A percentile compares a stretch with the other conserved stretches of the same genome.
phyloP scores from a whole-genome alignment of 192 early-diverging fungal genomes.

The Geranomyces michiganensis region DNA sequence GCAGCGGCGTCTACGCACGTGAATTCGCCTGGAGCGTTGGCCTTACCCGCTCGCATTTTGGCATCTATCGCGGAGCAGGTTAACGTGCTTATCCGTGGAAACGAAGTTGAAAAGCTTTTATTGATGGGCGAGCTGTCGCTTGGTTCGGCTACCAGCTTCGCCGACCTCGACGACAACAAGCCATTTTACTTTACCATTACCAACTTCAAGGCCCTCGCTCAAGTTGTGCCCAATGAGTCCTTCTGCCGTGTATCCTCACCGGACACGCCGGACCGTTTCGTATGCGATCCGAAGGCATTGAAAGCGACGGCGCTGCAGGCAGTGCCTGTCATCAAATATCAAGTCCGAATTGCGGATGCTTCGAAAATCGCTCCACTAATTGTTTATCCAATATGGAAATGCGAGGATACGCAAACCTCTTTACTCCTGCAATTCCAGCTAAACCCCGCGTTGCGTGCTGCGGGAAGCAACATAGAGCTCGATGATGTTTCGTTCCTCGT shows the following conservation, averaged over 20 bases:
- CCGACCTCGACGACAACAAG: background rate
- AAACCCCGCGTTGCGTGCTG: background rate
- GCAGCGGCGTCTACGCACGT: background rate
- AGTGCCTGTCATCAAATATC: constrained; percentile 45
- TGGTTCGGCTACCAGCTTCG: background rate
- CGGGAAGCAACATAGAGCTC: constrained; percentile 13
- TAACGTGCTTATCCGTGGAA: constrained; percentile 41
- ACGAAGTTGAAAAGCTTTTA: constrained; percentile 44
- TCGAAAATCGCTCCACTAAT: constrained; percentile 39
- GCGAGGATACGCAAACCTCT: constrained; percentile 38
- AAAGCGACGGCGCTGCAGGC: background rate
- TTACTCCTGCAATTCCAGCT: constrained; percentile 44
- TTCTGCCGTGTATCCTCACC: constrained; percentile 27
- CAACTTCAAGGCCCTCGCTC: constrained; percentile 31
- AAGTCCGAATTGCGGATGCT: constrained; percentile 35
- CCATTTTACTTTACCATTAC: constrained; percentile 19
- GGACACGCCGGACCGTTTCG: constrained; percentile 24
- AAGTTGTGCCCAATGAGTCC: constrained; percentile 40
- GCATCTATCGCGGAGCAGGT: constrained; percentile 41
- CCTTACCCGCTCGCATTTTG: constrained; percentile 14
- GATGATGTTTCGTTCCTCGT: constrained; percentile 41
- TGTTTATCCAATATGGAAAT: constrained; percentile 46
- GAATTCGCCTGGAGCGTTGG: background rate
- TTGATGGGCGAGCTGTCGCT: constrained; percentile 48
- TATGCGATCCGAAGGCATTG: constrained; percentile 25